These are phyloP conservation scores for Rhododendron ferrugineum DNA, from an alignment of 148 eudicot genomes.

Conservation along the genomic window DNA sequence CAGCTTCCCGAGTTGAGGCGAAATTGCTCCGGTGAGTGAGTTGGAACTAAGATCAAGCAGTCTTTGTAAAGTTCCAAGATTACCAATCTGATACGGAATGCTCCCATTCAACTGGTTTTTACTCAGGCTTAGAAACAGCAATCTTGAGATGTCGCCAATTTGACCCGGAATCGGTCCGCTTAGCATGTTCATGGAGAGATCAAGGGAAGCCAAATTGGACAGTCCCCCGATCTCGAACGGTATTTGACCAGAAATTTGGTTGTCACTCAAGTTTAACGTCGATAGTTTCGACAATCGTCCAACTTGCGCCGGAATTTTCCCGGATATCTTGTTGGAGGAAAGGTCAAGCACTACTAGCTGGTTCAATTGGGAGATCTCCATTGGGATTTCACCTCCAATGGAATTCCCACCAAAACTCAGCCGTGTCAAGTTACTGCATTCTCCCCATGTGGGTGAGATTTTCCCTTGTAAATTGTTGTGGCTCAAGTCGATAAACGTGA, in stretches of 20 bases:
- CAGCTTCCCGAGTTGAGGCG: conserved; percentile 12
- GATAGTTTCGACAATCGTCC: conserved; percentile 5
- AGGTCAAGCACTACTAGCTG: background rate
- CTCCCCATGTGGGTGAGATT: background rate
- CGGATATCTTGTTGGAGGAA: background rate
- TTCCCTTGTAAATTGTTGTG: background rate
- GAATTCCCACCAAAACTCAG: background rate
- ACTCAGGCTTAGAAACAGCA: conserved; percentile 23
- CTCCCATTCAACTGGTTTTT: conserved; percentile 11
- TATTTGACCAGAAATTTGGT: conserved; percentile 16
- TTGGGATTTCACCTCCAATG: conserved; percentile 2
- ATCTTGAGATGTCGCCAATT: conserved; percentile 3
- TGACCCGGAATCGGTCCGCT: conserved; percentile 20
- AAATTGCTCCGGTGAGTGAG: conserved; percentile 14
- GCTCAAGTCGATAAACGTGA: background rate
- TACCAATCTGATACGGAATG: conserved; percentile 19
- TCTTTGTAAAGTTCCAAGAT: conserved; percentile 10
- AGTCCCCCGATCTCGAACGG: conserved; percentile 9
- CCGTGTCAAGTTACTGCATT: background rate
- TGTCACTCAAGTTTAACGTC: conserved; percentile 8
- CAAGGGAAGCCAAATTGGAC: background rate
- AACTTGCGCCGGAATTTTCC: background rate
- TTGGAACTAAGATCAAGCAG: conserved; percentile 29
- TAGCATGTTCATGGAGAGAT: conserved; percentile 21
- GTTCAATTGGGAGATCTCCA: background rate